A percentile compares a stretch with the other conserved stretches of the same genome.
Conservation (phyloP, 306 rosid genomes). For the Dalbergia oliveri region DNA sequence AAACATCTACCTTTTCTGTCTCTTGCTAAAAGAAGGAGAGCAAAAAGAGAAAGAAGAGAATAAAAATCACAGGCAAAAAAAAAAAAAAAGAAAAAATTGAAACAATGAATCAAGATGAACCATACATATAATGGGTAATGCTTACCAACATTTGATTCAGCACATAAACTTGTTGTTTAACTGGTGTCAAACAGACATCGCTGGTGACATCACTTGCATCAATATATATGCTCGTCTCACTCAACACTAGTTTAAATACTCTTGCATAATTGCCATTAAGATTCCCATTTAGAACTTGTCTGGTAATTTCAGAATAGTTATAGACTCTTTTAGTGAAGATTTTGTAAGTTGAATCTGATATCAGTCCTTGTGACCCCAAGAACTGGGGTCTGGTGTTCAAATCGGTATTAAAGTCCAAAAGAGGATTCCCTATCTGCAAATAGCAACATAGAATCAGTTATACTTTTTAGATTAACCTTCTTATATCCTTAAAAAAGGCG, state of each 20-base stretch:
- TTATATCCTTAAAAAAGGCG: no score
- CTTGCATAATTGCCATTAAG: slow-evolving; percentile 43
- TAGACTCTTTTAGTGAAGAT: slow-evolving; percentile 48
- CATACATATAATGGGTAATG: no score
- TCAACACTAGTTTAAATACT: slow-evolving; percentile 2
- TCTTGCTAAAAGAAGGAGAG: slow-evolving; percentile 40
- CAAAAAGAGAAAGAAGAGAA: neutral
- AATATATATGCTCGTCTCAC: slow-evolving; percentile 44
- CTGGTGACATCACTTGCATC: slow-evolving; percentile 59
- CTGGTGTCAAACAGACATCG: slow-evolving; percentile 59
- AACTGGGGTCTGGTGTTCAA: slow-evolving; percentile 60
- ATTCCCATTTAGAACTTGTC: slow-evolving; percentile 26
- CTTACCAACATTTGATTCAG: slow-evolving; percentile 55
- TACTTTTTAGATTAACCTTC: no score
- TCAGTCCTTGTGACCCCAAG: slow-evolving; percentile 68
- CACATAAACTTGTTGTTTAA: slow-evolving; percentile 45
- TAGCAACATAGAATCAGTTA: neutral
- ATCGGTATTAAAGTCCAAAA: slow-evolving; percentile 64
- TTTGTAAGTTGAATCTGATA: slow-evolving; percentile 58
- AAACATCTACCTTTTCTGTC: slow-evolving; percentile 57
- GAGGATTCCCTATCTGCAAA: slow-evolving; percentile 74
- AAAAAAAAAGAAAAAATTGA: no score
- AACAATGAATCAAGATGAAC: no score
- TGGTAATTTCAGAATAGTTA: slow-evolving; percentile 54
- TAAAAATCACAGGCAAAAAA: neutral